These are phyloP conservation scores for Hyparrhenia diplandra DNA, from an alignment of 176 grass and related monocot species.

Conservation along the genomic window DNA sequence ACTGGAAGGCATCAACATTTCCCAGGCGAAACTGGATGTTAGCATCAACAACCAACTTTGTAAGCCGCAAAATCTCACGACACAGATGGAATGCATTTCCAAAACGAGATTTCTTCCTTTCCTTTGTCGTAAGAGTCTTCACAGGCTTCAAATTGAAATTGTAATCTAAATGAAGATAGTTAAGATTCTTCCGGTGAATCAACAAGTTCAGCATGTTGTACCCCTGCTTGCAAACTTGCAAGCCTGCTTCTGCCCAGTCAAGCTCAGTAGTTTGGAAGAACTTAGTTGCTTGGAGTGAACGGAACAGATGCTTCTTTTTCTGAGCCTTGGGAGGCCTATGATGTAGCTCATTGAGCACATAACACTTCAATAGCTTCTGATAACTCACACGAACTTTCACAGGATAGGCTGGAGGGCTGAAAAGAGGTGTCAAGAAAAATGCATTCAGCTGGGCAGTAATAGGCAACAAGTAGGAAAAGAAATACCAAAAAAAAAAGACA, in stretches of 20 bases:
- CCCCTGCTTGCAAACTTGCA: conserved; percentile 98
- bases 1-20: conserved; percentile 95
- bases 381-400: conserved; percentile 98
- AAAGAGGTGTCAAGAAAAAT: conserved; percentile 19
- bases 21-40: conserved; percentile 96
- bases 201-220: conserved; percentile 99
- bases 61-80: conserved; percentile 93
- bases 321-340: conserved; percentile 93
- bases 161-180: conserved; percentile 98
- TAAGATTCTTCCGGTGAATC: conserved; percentile 97
- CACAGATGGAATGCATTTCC: conserved; percentile 99
- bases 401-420: conserved; percentile 90
- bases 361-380: conserved; percentile 96
- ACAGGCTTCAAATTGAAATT: conserved; percentile 99
- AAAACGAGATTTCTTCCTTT: conserved; percentile 98
- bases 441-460: neutral
- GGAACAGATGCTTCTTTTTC: conserved; percentile 96
- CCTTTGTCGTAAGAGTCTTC: conserved; percentile 98
- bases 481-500: neutral
- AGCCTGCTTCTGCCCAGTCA: conserved; percentile 95
- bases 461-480: neutral
- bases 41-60: conserved; percentile 96
- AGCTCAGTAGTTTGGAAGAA: conserved; percentile 99
- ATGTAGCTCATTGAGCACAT: conserved; percentile 91
- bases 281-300: conserved; percentile 87